Conservation (phyloP, 2,329 filamentous ascomycete species). For the Aquanectria penicillioides region DNA sequence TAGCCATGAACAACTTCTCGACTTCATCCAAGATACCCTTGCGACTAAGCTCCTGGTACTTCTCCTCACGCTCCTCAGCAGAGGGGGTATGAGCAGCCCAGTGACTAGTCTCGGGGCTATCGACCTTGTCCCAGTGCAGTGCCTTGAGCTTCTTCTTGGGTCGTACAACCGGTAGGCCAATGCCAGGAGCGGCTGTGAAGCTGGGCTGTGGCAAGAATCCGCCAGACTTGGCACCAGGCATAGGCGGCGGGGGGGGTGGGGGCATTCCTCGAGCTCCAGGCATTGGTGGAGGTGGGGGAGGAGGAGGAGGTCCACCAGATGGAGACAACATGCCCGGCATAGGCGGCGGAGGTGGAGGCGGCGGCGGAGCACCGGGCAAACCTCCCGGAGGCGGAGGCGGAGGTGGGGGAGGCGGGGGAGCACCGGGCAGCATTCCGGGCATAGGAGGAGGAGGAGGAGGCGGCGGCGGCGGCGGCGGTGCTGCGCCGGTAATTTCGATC, state of each 20-base stretch:
- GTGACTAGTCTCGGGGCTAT: conserved; percentile 88
- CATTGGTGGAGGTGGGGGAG: conserved; percentile 54
- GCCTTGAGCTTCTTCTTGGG: conserved; percentile 99
- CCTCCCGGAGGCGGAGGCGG: conserved; percentile 52
- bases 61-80: conserved; percentile 91
- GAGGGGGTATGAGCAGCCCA: conserved; percentile 90
- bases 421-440: conserved; percentile 46
- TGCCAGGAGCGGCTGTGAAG: conserved; percentile 62
- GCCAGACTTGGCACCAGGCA: conserved; percentile 76
- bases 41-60: conserved; percentile 90
- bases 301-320: conserved; percentile 39
- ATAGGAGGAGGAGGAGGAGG: conserved; percentile 52
- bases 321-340: conserved; percentile 53
- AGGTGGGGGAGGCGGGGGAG: conserved; percentile 50
- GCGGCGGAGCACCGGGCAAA: conserved; percentile 53
- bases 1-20: conserved; percentile 96
- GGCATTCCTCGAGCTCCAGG: conserved; percentile 53
- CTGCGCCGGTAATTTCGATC: conserved; percentile 63
- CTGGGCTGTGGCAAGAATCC: conserved; percentile 76
- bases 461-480: conserved; percentile 49
- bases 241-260: conserved; percentile 69
- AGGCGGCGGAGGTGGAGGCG: conserved; percentile 58
- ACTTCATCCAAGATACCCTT: conserved; percentile 98
- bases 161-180: conserved; percentile 81
- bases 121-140: conserved; percentile 98